Conservation (phyloP, 2,329 filamentous ascomycete genomes). For the Diplodia corticola region DNA sequence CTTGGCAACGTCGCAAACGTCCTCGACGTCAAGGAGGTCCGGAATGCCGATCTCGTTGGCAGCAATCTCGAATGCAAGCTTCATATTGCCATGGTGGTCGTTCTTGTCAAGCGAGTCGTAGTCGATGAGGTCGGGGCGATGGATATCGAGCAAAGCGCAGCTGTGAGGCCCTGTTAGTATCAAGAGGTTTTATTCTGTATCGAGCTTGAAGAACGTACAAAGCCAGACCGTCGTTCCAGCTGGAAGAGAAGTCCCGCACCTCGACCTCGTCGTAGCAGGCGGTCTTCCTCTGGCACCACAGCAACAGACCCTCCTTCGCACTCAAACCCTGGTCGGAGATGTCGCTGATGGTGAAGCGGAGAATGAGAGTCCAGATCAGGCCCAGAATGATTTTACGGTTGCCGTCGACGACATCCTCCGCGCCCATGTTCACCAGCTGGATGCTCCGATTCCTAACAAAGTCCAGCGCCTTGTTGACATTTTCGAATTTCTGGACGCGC, state of each 20-base stretch:
- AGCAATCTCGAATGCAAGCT: slow-evolving; percentile 94
- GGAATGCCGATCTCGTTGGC: slow-evolving; percentile 96
- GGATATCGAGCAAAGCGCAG: slow-evolving; percentile 93
- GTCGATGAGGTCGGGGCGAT: slow-evolving; percentile 94
- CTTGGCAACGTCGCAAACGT: slow-evolving; percentile 94
- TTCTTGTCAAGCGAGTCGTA: slow-evolving; percentile 92
- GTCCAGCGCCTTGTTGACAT: slow-evolving; percentile 92
- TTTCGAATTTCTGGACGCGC: slow-evolving; percentile 95
- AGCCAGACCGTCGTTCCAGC: slow-evolving; percentile 96
- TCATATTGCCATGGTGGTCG: slow-evolving; percentile 96
- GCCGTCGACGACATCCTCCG: slow-evolving; percentile 96
- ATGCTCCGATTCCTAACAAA: slow-evolving; percentile 90
- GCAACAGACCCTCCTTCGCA: slow-evolving; percentile 87
- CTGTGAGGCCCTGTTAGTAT: slow-evolving; percentile 31
- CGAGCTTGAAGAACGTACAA: slow-evolving; percentile 55
- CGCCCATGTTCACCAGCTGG: slow-evolving; percentile 97
- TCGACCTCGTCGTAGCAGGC: slow-evolving; percentile 98
- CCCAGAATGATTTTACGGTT: slow-evolving; percentile 97
- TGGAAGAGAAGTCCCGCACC: slow-evolving; percentile 88
- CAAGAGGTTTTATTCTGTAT: not conserved
- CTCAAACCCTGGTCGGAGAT: slow-evolving; percentile 98
- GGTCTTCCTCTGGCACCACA: slow-evolving; percentile 98
- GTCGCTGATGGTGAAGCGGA: slow-evolving; percentile 96
- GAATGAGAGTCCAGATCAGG: slow-evolving; percentile 96
- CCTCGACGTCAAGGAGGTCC: slow-evolving; percentile 91